Conservation (phyloP, 345 rosid species). For the Eutrema yunnanense region DNA sequence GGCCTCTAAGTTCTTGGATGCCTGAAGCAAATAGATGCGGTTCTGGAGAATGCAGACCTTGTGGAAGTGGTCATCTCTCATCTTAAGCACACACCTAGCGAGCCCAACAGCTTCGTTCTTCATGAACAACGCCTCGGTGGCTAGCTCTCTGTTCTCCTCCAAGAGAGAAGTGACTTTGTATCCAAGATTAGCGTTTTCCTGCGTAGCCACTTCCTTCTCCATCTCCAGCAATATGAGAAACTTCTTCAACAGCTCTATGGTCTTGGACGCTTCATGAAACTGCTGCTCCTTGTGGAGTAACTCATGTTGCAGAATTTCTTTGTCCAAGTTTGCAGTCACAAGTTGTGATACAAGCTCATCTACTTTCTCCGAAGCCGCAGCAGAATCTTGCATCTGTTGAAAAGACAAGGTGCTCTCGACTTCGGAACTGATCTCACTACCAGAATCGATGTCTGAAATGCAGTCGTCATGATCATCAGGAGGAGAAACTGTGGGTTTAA, state of each 20-base stretch:
- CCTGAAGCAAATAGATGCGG: constrained; percentile 34
- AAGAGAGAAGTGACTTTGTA: constrained; percentile 35
- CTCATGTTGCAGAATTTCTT: constrained; percentile 39
- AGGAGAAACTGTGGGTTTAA: background rate
- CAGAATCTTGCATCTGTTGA: constrained; percentile 25
- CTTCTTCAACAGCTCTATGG: constrained; percentile 53
- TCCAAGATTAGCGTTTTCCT: constrained; percentile 53
- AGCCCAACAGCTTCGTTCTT: constrained; percentile 60
- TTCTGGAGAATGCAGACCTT: constrained; percentile 39
- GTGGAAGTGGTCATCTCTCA: constrained; percentile 59
- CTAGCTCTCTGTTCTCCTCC: constrained; percentile 51
- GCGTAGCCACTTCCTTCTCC: constrained; percentile 50
- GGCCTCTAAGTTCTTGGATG: constrained; percentile 33
- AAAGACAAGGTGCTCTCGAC: constrained; percentile 42
- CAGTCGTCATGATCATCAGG: constrained; percentile 17
- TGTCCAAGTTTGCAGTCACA: constrained; percentile 50
- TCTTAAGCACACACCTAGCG: constrained; percentile 45
- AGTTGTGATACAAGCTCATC: constrained; percentile 38
- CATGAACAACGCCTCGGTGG: constrained; percentile 45
- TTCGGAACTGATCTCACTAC: constrained; percentile 23
- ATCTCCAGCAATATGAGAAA: constrained; percentile 60
- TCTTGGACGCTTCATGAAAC: constrained; percentile 37
- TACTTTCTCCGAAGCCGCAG: constrained; percentile 25
- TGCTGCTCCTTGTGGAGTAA: constrained; percentile 33
- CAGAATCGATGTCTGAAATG: constrained; percentile 19